Evolutionary conservation across 2,329 filamentous ascomycete genomes (phyloP).

Genomic region (Zasmidium angulare): DNA sequence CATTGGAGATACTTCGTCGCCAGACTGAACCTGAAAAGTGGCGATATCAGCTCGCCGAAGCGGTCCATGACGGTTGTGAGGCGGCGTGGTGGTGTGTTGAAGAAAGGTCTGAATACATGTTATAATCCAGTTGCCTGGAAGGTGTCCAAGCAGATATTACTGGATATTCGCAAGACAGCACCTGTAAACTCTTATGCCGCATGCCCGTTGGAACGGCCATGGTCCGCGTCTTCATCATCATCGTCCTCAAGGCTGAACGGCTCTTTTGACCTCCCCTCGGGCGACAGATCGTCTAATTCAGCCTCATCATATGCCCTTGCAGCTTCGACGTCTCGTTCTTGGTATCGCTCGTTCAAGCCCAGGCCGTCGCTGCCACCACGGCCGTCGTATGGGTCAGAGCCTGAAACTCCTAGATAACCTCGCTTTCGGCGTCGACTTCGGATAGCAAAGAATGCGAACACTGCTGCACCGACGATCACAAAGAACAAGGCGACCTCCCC

Average conservation of each 20-base stretch:
- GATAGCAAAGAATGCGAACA: slow-evolving; percentile 73
- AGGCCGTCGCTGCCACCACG: slow-evolving; percentile 44
- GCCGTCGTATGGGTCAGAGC: slow-evolving; percentile 40
- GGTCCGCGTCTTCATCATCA: slow-evolving; percentile 14
- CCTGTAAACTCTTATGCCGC: background rate
- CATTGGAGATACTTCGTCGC: too few relatives aligned
- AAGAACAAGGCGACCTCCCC: slow-evolving; percentile 83
- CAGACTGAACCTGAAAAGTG: too few relatives aligned
- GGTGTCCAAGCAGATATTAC: background rate
- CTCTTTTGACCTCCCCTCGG: slow-evolving; percentile 3
- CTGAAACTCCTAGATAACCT: slow-evolving; percentile 47
- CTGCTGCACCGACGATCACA: slow-evolving; percentile 68
- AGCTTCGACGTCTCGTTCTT: slow-evolving; percentile 56
- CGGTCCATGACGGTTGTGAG: too few relatives aligned
- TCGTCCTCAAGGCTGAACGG: slow-evolving; percentile 26
- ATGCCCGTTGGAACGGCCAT: slow-evolving; percentile 15
- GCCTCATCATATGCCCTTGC: slow-evolving; percentile 60
- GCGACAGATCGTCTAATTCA: slow-evolving; percentile 55
- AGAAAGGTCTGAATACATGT: background rate
- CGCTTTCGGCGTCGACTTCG: slow-evolving; percentile 51
- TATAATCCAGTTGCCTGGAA: background rate
- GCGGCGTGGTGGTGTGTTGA: background rate
- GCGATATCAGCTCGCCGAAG: too few relatives aligned
- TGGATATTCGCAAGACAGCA: too few relatives aligned
- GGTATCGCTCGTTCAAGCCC: slow-evolving; percentile 35